A percentile compares a stretch with the other conserved stretches of the same genome.
These are phyloP conservation scores for Apodospora peruviana DNA, from an alignment of 495 filamentous ascomycete genomes.

Conservation along the genomic window DNA sequence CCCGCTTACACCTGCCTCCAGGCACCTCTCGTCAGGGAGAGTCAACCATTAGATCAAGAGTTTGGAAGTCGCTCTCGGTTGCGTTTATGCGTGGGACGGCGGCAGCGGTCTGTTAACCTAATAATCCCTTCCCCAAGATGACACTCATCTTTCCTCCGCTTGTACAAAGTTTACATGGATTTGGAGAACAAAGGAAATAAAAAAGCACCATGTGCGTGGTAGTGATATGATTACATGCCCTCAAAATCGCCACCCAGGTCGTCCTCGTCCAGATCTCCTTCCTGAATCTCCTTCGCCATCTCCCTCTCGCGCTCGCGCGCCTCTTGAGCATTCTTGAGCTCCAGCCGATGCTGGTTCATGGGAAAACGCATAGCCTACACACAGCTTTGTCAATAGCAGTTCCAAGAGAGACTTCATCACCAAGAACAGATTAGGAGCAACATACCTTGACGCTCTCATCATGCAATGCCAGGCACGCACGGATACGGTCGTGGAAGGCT, in stretches of 20 bases:
- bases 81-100: too few species aligned
- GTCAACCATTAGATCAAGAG: too few species aligned
- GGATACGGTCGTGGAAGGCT: constrained; percentile 93
- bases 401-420: too few species aligned
- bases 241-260: constrained; percentile 97
- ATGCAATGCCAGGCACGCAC: constrained; percentile 82
- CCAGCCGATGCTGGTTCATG: constrained; percentile 97
- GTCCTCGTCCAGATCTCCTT: constrained; percentile 95
- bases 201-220: neutral
- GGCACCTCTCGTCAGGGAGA: too few species aligned
- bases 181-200: neutral
- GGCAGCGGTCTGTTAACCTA: too few species aligned
- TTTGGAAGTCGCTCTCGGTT: too few species aligned
- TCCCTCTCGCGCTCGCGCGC: constrained; percentile 92
- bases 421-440: neutral
- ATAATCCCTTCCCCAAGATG: too few species aligned
- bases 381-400: too few species aligned
- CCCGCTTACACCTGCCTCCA: too few species aligned
- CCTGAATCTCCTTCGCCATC: constrained; percentile 97
- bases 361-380: constrained; percentile 97
- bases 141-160: neutral
- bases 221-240: constrained; percentile 64
- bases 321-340: constrained; percentile 96
- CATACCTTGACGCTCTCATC: constrained; percentile 96
- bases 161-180: constrained; percentile 18